Evolutionary conservation across 352 stramenopile genomes (phyloP).

Genomic region (Phytophthora pluvialis): DNA sequence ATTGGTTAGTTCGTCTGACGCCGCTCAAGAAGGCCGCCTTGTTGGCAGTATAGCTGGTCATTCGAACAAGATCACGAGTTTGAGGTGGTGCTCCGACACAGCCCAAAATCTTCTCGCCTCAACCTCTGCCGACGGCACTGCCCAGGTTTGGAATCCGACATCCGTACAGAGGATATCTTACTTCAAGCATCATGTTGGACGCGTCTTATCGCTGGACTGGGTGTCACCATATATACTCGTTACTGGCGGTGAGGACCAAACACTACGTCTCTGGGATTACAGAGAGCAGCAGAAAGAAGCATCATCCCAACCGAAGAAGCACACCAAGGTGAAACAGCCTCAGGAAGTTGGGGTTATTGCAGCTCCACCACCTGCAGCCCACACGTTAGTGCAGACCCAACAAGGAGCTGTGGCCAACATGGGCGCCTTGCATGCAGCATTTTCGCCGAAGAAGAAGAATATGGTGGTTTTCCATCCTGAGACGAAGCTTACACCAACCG

Average conservation of each 20-base stretch:
- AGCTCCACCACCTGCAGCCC: neutral
- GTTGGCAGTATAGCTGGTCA: slow-evolving; percentile 44
- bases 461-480: slow-evolving; percentile 37
- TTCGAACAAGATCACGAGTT: slow-evolving; percentile 45
- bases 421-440: slow-evolving; percentile 10
- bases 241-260: slow-evolving; percentile 78
- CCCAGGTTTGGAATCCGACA: slow-evolving; percentile 59
- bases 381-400: neutral
- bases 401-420: neutral
- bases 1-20: neutral
- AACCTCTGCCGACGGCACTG: slow-evolving; percentile 56
- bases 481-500: slow-evolving; percentile 10
- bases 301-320: slow-evolving; percentile 28
- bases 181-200: slow-evolving; percentile 59
- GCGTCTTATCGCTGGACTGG: slow-evolving; percentile 68
- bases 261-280: slow-evolving; percentile 68
- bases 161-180: slow-evolving; percentile 25
- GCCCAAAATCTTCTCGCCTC: slow-evolving; percentile 46
- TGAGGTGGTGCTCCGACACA: slow-evolving; percentile 45
- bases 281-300: slow-evolving; percentile 30
- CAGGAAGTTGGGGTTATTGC: slow-evolving; percentile 19
- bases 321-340: slow-evolving; percentile 33
- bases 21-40: slow-evolving; percentile 14
- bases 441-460: slow-evolving; percentile 44
- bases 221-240: slow-evolving; percentile 46